Evolutionary conservation across 768 basidiomycete genomes (phyloP).

Genomic region (Boletus bicolor): DNA sequence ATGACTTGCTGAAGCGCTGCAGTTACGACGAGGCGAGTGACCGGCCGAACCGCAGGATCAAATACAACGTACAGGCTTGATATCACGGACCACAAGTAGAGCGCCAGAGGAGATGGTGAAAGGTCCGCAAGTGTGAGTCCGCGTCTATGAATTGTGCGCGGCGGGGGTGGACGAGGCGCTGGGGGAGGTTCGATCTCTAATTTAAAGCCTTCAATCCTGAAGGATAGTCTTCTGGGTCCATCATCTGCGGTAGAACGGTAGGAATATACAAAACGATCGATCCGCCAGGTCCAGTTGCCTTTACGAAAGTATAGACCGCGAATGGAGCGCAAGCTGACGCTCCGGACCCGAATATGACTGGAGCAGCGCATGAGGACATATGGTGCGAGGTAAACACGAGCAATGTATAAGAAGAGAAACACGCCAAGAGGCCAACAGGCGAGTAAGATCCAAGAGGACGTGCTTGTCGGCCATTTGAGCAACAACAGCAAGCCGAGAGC

Average conservation of each 20-base stretch:
- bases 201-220: constrained; percentile 60
- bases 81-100: constrained; percentile 31
- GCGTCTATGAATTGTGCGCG: constrained; percentile 33
- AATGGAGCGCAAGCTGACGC: constrained; percentile 73
- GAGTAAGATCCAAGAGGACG: constrained; percentile 39
- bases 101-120: constrained; percentile 35
- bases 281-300: constrained; percentile 50
- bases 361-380: constrained; percentile 59
- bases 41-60: constrained; percentile 62
- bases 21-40: constrained; percentile 54
- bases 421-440: constrained; percentile 51
- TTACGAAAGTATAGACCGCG: constrained; percentile 69
- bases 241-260: constrained; percentile 51
- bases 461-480: constrained; percentile 21
- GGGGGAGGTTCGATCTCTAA: constrained; percentile 42
- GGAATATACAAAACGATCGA: constrained; percentile 64
- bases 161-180: constrained; percentile 12
- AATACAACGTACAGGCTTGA: constrained; percentile 40
- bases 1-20: constrained; percentile 56
- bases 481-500: constrained; percentile 9
- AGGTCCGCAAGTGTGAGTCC: constrained; percentile 42
- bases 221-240: constrained; percentile 51
- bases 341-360: constrained; percentile 61
- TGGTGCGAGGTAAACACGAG: constrained; percentile 66
- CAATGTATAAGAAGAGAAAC: constrained; percentile 51